A percentile compares a stretch with the other conserved stretches of the same genome.
These are phyloP conservation scores for Comarum palustre DNA, from an alignment of 306 rosid species.

Conservation along the genomic window DNA sequence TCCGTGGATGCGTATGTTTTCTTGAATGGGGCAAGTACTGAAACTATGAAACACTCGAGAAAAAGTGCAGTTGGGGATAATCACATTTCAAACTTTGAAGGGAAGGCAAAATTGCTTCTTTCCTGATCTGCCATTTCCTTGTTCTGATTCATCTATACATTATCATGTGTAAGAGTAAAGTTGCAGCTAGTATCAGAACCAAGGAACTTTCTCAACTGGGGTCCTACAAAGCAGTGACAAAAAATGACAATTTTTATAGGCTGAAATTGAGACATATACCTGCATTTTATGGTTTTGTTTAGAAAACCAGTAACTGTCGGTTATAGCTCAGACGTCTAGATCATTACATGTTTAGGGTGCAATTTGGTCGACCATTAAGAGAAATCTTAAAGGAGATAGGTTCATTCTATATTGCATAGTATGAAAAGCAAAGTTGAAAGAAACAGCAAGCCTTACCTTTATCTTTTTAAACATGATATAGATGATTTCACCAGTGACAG, in stretches of 20 bases:
- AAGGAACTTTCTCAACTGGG: constrained; percentile 13
- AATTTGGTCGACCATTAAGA: constrained; percentile 3
- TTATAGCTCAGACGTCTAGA: constrained; percentile 18
- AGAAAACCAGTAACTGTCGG: background rate
- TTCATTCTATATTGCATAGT: background rate
- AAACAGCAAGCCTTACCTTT: background rate
- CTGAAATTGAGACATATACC: background rate
- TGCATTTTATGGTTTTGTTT: background rate
- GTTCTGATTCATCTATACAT: background rate
- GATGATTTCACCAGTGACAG: background rate
- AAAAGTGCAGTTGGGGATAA: constrained; percentile 40
- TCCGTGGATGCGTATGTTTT: constrained; percentile 14
- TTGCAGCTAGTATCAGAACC: constrained; percentile 24
- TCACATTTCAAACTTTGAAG: constrained; percentile 62
- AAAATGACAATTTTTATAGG: background rate
- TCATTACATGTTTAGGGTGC: constrained; percentile 12
- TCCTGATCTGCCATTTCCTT: constrained; percentile 20
- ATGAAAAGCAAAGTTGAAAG: background rate
- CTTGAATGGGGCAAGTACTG: constrained; percentile 9
- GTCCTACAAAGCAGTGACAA: constrained; percentile 8
- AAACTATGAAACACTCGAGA: constrained; percentile 23
- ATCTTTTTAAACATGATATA: background rate
- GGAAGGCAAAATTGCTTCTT: constrained; percentile 43
- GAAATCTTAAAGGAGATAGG: background rate
- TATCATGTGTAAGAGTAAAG: constrained; percentile 45